These are phyloP conservation scores for Phytophthora cajani DNA, from an alignment of 352 stramenopile genomes.

Conservation along the genomic window DNA sequence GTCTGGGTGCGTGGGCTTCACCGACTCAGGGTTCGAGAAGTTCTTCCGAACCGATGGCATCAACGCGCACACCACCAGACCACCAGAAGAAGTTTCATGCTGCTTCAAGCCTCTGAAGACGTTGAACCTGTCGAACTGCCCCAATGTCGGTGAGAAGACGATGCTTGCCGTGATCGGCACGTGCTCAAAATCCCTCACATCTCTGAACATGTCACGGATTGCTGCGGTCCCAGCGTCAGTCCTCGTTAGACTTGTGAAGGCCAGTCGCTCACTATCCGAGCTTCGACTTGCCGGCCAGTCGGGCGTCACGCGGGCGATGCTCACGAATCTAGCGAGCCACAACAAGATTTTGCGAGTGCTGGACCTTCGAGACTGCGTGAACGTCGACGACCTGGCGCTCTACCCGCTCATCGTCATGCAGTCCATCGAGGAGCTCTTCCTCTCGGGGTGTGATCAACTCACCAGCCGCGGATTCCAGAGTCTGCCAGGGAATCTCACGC, in stretches of 20 bases:
- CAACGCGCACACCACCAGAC: slow-evolving; percentile 7
- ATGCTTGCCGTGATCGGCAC: slow-evolving; percentile 42
- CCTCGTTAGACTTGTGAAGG: slow-evolving; percentile 52
- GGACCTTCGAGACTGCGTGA: slow-evolving; percentile 57
- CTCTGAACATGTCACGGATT: slow-evolving; percentile 50
- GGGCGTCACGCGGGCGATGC: slow-evolving; percentile 50
- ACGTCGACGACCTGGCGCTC: slow-evolving; percentile 66
- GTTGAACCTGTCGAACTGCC: slow-evolving; percentile 36
- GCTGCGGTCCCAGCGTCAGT: slow-evolving; percentile 25
- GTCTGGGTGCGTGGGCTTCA: slow-evolving; percentile 52
- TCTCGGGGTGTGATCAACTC: slow-evolving; percentile 47
- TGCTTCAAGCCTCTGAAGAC: slow-evolving; percentile 34
- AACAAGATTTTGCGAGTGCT: slow-evolving; percentile 66
- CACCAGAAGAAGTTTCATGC: neutral
- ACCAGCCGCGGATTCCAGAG: slow-evolving; percentile 50
- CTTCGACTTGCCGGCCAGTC: slow-evolving; percentile 45
- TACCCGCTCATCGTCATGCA: slow-evolving; percentile 71
- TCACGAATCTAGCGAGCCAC: slow-evolving; percentile 56
- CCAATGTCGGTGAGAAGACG: slow-evolving; percentile 38
- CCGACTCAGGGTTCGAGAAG: slow-evolving; percentile 46
- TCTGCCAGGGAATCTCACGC: slow-evolving; percentile 46
- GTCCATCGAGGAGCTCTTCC: slow-evolving; percentile 52
- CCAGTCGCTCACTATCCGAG: slow-evolving; percentile 31
- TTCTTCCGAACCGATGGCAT: slow-evolving; percentile 54
- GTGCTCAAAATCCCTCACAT: slow-evolving; percentile 35